phyloP scores from a whole-genome alignment of 495 filamentous ascomycete species.

The Podospora comata region DNA sequence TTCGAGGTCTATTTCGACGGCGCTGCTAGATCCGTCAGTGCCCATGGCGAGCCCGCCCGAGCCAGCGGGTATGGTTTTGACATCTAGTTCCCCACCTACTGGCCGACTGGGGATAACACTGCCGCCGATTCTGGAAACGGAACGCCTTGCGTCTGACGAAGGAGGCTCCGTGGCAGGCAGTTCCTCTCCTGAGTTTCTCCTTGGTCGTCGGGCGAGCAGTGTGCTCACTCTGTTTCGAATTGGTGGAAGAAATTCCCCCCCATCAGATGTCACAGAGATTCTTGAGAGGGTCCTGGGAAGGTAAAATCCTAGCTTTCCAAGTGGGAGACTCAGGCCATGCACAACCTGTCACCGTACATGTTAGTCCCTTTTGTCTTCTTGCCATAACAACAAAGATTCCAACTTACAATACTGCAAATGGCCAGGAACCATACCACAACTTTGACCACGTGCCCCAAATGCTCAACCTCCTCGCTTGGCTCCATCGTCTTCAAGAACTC shows the following conservation, averaged over 20 bases:
- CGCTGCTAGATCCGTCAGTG: neutral
- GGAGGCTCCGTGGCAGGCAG: conserved; percentile 15
- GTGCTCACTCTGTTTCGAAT: conserved; percentile 27
- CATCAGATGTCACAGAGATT: conserved; percentile 20
- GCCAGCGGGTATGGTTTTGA: neutral
- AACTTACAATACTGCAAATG: conserved; percentile 79
- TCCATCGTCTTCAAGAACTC: conserved; percentile 63
- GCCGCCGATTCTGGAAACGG: conserved; percentile 50
- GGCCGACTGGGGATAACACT: conserved; percentile 23
- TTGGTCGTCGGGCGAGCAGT: conserved; percentile 28
- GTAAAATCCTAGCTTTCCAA: conserved; percentile 79
- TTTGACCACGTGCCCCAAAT: conserved; percentile 59
- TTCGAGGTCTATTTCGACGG: conserved; percentile 1
- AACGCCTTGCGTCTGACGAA: conserved; percentile 30
- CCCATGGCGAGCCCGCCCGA: neutral
- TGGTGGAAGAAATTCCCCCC: conserved; percentile 16
- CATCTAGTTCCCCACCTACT: neutral
- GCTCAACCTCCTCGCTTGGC: conserved; percentile 62
- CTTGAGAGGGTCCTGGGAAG: conserved; percentile 73
- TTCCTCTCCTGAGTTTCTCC: conserved; percentile 16
- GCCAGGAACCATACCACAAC: conserved; percentile 85
- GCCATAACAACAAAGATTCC: neutral
- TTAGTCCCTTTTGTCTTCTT: too few species aligned
- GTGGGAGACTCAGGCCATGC: conserved; percentile 79
- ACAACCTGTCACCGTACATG: conserved; percentile 55